Percentiles rank a stretch among this genome's conserved stretches.
These are phyloP conservation scores for Candida coquimbonensis DNA, from an alignment of 805 yeast genomes.

Conservation along the genomic window DNA sequence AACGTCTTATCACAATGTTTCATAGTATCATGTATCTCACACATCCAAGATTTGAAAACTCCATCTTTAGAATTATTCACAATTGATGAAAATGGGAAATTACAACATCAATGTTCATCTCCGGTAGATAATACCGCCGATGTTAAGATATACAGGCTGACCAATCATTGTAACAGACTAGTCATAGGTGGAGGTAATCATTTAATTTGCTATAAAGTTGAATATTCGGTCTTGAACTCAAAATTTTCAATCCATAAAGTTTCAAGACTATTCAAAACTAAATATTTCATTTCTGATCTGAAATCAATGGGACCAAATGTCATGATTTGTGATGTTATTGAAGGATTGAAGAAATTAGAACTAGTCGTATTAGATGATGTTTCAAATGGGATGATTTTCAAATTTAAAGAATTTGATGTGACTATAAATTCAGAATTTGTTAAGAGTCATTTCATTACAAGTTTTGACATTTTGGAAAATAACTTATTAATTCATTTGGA, in stretches of 20 bases:
- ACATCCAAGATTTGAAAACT: conserved; percentile 24
- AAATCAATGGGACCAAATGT: conserved; percentile 17
- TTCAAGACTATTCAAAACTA: conserved; percentile 16
- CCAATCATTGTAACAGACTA: conserved; percentile 22
- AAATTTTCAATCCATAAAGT: conserved; percentile 22
- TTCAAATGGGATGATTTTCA: conserved; percentile 1
- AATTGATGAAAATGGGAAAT: conserved; percentile 28
- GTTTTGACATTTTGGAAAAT: conserved; percentile 9
- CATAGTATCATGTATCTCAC: conserved; percentile 28
- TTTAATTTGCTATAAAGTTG: conserved; percentile 25
- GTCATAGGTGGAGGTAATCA: conserved; percentile 28
- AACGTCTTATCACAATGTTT: conserved; percentile 30
- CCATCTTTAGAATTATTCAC: conserved; percentile 28
- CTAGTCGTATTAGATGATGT: conserved; percentile 9
- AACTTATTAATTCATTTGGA: conserved; percentile 10
- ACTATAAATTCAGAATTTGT: conserved; percentile 1
- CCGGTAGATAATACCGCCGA: conserved; percentile 8
- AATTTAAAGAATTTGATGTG: conserved; percentile 5
- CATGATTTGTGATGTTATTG: conserved; percentile 16
- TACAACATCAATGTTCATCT: conserved; percentile 22
- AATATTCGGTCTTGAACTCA: conserved; percentile 29
- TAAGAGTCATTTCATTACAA: conserved; percentile 10
- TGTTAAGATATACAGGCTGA: conserved; percentile 19
- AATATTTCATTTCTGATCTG: not conserved
- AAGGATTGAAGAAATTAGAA: conserved; percentile 6